These are phyloP conservation scores for Eucalyptus dawsonii DNA, from an alignment of 345 rosid species.

Conservation along the genomic window DNA sequence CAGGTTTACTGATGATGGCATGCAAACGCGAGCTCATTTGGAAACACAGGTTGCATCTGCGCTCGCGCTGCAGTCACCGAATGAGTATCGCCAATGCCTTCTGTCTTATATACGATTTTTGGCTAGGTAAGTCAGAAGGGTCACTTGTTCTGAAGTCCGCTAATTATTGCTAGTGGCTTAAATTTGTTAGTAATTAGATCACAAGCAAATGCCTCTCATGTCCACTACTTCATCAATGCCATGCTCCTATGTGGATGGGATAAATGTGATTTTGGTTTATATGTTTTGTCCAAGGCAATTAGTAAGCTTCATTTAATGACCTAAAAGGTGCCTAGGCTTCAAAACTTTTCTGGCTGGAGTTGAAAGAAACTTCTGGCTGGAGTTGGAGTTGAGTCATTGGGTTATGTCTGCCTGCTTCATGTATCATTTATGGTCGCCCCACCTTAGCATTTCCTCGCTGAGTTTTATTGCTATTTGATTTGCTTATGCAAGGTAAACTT, in stretches of 20 bases:
- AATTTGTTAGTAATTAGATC: background rate
- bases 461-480: background rate
- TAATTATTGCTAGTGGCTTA: background rate
- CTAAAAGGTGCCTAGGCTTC: background rate
- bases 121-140: conserved; percentile 45
- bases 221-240: background rate
- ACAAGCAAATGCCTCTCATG: background rate
- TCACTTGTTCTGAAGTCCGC: background rate
- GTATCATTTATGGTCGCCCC: background rate
- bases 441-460: background rate
- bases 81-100: conserved; percentile 91
- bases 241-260: background rate
- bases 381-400: background rate
- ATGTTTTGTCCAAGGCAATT: background rate
- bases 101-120: conserved; percentile 84
- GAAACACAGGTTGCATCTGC: conserved; percentile 95
- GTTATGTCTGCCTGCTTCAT: background rate
- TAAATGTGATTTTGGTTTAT: background rate
- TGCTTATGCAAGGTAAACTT: background rate
- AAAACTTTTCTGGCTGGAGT: background rate
- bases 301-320: background rate
- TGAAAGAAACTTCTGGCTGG: background rate
- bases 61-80: conserved; percentile 70
- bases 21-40: conserved; percentile 93
- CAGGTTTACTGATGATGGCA: conserved; percentile 95